Conservation (phyloP, 2,329 filamentous ascomycete genomes). For the Colletotrichum sp. region DNA sequence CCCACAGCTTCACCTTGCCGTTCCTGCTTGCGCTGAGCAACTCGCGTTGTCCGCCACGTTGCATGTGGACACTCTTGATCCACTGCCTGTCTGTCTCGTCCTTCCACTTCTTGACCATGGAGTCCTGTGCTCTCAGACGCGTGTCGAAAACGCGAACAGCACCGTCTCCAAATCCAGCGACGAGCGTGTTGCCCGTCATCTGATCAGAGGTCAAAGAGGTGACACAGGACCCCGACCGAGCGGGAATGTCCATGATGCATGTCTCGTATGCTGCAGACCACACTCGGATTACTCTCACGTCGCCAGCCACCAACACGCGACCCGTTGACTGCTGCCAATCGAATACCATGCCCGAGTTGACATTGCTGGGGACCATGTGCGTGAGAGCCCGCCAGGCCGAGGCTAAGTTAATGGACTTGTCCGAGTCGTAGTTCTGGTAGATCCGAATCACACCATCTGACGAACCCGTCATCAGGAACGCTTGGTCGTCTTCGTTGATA, state of each 20-base stretch:
- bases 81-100: slow-evolving; percentile 85
- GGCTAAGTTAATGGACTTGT: slow-evolving; percentile 79
- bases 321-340: slow-evolving; percentile 99
- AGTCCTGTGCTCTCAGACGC: slow-evolving; percentile 79
- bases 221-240: slow-evolving; percentile 92
- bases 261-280: slow-evolving; percentile 96
- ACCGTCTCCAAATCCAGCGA: slow-evolving; percentile 95
- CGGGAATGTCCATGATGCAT: slow-evolving; percentile 91
- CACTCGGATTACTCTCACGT: slow-evolving; percentile 92
- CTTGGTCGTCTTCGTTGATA: slow-evolving; percentile 98
- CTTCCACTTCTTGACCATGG: slow-evolving; percentile 97
- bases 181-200: slow-evolving; percentile 95
- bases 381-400: slow-evolving; percentile 91
- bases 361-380: slow-evolving; percentile 91
- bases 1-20: slow-evolving; percentile 94
- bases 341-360: slow-evolving; percentile 94
- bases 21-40: slow-evolving; percentile 89
- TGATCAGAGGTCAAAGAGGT: slow-evolving; percentile 96
- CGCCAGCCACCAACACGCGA: slow-evolving; percentile 91
- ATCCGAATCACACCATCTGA: slow-evolving; percentile 94
- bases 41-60: slow-evolving; percentile 91
- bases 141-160: slow-evolving; percentile 95
- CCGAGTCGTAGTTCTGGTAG: slow-evolving; percentile 88
- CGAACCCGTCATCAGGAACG: slow-evolving; percentile 91
- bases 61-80: slow-evolving; percentile 96